These are phyloP conservation scores for Diplotaxis tenuifolia DNA, from an alignment of 345 rosid species.

Conservation along the genomic window DNA sequence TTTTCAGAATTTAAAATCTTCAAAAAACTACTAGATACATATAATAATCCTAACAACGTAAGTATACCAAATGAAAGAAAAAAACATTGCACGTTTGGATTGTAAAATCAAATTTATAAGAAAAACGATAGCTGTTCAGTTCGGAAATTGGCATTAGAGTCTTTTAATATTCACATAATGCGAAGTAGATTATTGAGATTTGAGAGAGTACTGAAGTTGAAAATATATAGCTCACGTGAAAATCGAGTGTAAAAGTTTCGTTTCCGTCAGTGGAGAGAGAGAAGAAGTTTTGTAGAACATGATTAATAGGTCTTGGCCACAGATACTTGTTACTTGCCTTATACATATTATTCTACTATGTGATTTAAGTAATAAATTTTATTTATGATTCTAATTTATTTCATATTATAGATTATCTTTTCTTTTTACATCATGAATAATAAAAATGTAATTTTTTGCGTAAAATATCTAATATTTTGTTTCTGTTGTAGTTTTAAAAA, in stretches of 20 bases:
- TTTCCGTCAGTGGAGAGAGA: neutral
- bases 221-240: conserved; percentile 20
- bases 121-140: neutral
- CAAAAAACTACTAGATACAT: too few relatives aligned
- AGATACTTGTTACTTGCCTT: too few relatives aligned
- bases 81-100: neutral
- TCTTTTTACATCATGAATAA: too few relatives aligned
- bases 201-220: neutral
- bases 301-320: neutral
- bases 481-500: too few relatives aligned
- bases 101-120: neutral
- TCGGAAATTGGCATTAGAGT: neutral
- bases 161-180: neutral
- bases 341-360: too few relatives aligned
- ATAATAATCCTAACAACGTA: neutral
- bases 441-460: too few relatives aligned
- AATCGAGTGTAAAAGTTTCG: conserved; percentile 9
- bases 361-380: too few relatives aligned
- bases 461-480: too few relatives aligned
- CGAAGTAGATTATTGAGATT: neutral
- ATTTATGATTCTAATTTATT: too few relatives aligned
- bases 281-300: neutral
- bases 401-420: too few relatives aligned
- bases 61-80: neutral
- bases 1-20: too few relatives aligned